Conservation (phyloP, 2,329 filamentous ascomycete species). For the Xylariales sp. region DNA sequence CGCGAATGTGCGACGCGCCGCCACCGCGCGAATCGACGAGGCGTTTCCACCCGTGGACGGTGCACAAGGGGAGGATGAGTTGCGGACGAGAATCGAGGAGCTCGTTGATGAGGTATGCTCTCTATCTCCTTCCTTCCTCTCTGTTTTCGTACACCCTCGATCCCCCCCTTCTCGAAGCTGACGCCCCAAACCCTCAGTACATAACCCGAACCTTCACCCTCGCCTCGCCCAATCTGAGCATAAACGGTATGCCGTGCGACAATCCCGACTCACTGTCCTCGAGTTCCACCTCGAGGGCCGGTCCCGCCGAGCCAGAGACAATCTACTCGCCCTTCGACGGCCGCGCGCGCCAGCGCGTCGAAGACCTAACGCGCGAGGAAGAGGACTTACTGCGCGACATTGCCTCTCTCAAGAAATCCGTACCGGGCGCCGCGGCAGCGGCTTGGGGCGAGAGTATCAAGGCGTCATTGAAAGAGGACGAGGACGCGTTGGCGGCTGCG, state of each 20-base stretch:
- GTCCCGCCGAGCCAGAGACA: conserved; percentile 28
- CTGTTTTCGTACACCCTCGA: not conserved
- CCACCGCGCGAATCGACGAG: conserved; percentile 61
- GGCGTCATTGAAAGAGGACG: conserved; percentile 40
- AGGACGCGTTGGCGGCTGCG: conserved; percentile 34
- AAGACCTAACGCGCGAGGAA: conserved; percentile 56
- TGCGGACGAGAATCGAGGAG: conserved; percentile 54
- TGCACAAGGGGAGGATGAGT: conserved; percentile 45
- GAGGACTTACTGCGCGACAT: conserved; percentile 62
- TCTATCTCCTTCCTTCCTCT: conserved; percentile 2
- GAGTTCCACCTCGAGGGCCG: conserved; percentile 10
- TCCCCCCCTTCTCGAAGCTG: not conserved
- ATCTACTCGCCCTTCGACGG: conserved; percentile 57
- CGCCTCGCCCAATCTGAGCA: conserved; percentile 54
- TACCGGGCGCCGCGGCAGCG: conserved; percentile 41
- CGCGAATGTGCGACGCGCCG: conserved; percentile 63
- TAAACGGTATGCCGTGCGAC: conserved; percentile 55
- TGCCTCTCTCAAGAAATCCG: conserved; percentile 51
- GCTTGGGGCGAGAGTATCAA: conserved; percentile 36
- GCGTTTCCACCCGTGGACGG: conserved; percentile 62
- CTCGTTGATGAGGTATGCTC: conserved; percentile 52
- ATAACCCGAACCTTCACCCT: conserved; percentile 56
- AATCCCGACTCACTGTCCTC: conserved; percentile 32
- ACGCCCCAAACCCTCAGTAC: conserved; percentile 39
- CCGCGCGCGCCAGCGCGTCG: conserved; percentile 53